Evolutionary conservation across 305 asterid species (phyloP).

Genomic region (Solanum hybrid): DNA sequence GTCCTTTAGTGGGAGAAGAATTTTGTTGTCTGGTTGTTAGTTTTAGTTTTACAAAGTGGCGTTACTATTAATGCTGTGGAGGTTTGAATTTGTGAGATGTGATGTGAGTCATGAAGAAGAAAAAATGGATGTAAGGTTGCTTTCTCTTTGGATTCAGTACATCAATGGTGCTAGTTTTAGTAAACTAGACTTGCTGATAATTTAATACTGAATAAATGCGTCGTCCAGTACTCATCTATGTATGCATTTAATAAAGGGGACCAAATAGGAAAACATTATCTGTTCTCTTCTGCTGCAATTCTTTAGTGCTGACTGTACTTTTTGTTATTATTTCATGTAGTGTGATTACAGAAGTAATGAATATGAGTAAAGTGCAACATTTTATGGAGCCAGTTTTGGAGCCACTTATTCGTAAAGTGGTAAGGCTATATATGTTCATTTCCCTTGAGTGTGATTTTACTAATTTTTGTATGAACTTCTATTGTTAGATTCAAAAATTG

Average conservation of each 20-base stretch:
- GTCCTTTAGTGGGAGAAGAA: neutral
- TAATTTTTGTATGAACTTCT: neutral
- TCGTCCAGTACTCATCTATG: neutral
- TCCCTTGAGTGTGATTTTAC: neutral
- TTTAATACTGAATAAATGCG: neutral
- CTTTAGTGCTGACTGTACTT: constrained; percentile 1
- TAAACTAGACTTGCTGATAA: neutral
- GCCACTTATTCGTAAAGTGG: constrained; percentile 88
- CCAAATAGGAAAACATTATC: neutral
- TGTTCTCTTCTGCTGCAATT: neutral
- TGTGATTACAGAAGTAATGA: constrained; percentile 67
- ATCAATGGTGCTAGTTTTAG: neutral
- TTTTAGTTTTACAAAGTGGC: neutral
- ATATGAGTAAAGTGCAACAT: constrained; percentile 50
- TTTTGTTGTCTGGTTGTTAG: neutral
- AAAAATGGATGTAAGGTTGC: neutral
- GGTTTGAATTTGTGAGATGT: neutral
- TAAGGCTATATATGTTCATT: constrained; percentile 36
- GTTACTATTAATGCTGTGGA: neutral
- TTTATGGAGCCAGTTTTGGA: constrained; percentile 77
- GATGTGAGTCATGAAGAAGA: neutral
- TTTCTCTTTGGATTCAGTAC: neutral
- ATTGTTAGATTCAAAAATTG: neutral
- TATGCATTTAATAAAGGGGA: neutral
- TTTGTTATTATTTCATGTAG: constrained; percentile 27